A percentile compares a stretch with the other conserved stretches of the same genome.
These are phyloP conservation scores for Penicillium olsonii DNA, from an alignment of 2,329 filamentous ascomycete genomes.

Conservation along the genomic window DNA sequence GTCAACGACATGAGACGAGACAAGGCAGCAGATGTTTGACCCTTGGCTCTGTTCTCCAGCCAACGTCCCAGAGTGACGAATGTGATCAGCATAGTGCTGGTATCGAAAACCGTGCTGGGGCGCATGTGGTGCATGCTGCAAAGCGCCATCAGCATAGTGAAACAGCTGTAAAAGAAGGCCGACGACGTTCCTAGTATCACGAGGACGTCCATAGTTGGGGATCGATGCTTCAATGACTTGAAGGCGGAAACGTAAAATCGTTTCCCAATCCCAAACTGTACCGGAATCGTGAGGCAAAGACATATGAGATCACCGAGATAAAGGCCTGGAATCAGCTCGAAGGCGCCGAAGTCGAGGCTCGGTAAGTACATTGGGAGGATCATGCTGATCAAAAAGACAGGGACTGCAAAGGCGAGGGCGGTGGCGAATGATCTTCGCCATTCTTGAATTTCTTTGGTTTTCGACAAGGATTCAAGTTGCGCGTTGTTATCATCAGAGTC, in stretches of 20 bases:
- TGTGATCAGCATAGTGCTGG: constrained; percentile 96
- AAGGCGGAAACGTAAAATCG: constrained; percentile 93
- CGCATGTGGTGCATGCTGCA: constrained; percentile 72
- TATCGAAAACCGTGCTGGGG: constrained; percentile 91
- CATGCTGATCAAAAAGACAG: constrained; percentile 93
- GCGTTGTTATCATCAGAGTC: constrained; percentile 96
- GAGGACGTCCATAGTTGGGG: constrained; percentile 96
- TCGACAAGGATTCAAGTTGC: constrained; percentile 91
- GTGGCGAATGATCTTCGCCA: constrained; percentile 81
- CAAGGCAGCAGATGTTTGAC: constrained; percentile 90
- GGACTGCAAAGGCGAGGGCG: constrained; percentile 79
- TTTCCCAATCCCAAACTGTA: constrained; percentile 94
- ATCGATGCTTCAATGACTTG: constrained; percentile 85
- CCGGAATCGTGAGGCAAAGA: constrained; percentile 79
- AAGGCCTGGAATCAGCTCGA: constrained; percentile 69
- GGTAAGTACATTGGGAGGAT: constrained; percentile 83
- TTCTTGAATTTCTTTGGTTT: constrained; percentile 93
- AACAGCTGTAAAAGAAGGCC: constrained; percentile 92
- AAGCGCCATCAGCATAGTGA: constrained; percentile 82
- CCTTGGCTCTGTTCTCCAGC: constrained; percentile 92
- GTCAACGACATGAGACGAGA: constrained; percentile 94
- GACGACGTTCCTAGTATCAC: constrained; percentile 91
- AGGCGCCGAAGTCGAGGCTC: constrained; percentile 72
- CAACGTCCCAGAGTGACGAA: constrained; percentile 91
- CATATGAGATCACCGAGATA: constrained; percentile 88